Percentiles rank a stretch among this genome's conserved stretches.
phyloP scores from a whole-genome alignment of 1,139 yeast genomes.

The Hemisphaericaspora xylofermentans region DNA sequence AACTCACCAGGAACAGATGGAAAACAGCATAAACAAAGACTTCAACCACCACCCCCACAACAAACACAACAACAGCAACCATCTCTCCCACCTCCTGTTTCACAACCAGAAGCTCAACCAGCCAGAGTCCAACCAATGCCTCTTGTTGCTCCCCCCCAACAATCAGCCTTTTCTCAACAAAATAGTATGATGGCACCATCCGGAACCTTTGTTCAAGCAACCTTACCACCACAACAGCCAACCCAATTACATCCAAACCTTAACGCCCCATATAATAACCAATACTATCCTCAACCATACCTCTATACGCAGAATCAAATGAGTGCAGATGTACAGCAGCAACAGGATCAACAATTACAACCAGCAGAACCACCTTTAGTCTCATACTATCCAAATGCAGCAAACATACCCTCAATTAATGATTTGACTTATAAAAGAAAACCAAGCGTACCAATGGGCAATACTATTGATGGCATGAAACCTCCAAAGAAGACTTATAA shows the following conservation, averaged over 20 bases:
- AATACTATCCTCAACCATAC: slow-evolving; percentile 12
- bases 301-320: slow-evolving; percentile 6
- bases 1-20: slow-evolving; percentile 32
- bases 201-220: slow-evolving; percentile 7
- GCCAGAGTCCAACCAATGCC: slow-evolving; percentile 3
- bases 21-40: slow-evolving; percentile 13
- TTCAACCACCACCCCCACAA: slow-evolving; percentile 5
- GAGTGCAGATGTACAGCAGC: slow-evolving; percentile 9
- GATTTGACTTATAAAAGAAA: slow-evolving; percentile 5
- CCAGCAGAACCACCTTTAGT: not conserved
- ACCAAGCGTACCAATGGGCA: not conserved
- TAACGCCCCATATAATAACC: slow-evolving; percentile 15
- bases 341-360: slow-evolving; percentile 9
- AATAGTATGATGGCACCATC: slow-evolving; percentile 4
- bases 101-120: slow-evolving; percentile 4
- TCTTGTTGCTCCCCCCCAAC: slow-evolving; percentile 4
- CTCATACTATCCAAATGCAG: slow-evolving; percentile 2
- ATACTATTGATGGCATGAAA: slow-evolving; percentile 6
- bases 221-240: slow-evolving; percentile 18
- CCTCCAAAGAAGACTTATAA: slow-evolving; percentile 45
- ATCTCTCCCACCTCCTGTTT: slow-evolving; percentile 11
- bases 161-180: slow-evolving; percentile 4
- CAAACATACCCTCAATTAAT: slow-evolving; percentile 5
- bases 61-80: slow-evolving; percentile 10
- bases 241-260: slow-evolving; percentile 18